phyloP scores from a whole-genome alignment of 2,329 filamentous ascomycete genomes.

The Coniochaeta hoffmannii region DNA sequence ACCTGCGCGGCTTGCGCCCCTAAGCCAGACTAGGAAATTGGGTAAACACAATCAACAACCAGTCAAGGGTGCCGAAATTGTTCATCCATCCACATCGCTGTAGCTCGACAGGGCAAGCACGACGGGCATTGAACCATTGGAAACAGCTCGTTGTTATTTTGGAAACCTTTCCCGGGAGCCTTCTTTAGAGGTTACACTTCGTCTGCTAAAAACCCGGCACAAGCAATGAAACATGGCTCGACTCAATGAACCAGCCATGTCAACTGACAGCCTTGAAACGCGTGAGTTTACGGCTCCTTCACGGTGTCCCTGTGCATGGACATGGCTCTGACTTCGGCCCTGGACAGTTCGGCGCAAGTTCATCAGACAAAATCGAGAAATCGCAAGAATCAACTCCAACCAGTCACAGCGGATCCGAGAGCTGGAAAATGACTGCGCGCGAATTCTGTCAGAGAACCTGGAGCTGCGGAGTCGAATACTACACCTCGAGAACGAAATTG shows the following conservation, averaged over 20 bases:
- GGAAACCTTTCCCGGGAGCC: neutral
- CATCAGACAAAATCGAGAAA: constrained; percentile 75
- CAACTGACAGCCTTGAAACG: constrained; percentile 63
- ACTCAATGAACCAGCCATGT: constrained; percentile 66
- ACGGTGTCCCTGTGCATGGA: constrained; percentile 5
- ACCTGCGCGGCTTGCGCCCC: constrained; percentile 8
- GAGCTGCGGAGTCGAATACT: constrained; percentile 63
- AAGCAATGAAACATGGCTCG: constrained; percentile 59
- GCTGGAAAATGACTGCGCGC: constrained; percentile 68
- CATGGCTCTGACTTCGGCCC: constrained; percentile 12
- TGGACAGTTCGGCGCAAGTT: constrained; percentile 67
- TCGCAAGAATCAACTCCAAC: constrained; percentile 70
- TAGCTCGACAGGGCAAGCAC: neutral
- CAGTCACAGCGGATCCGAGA: constrained; percentile 71
- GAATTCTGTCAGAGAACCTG: constrained; percentile 72
- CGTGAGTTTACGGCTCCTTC: constrained; percentile 43
- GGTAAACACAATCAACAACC: constrained; percentile 17
- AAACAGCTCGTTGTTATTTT: neutral
- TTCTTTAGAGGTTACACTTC: constrained; percentile 4
- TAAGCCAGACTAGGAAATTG: constrained; percentile 14
- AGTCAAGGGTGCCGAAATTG: constrained; percentile 10
- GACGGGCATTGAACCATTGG: neutral
- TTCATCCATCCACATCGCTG: constrained; percentile 1
- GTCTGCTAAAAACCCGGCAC: constrained; percentile 9
- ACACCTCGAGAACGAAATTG: constrained; percentile 59